phyloP scores from a whole-genome alignment of 306 rosid genomes.

The Mucuna pruriens region DNA sequence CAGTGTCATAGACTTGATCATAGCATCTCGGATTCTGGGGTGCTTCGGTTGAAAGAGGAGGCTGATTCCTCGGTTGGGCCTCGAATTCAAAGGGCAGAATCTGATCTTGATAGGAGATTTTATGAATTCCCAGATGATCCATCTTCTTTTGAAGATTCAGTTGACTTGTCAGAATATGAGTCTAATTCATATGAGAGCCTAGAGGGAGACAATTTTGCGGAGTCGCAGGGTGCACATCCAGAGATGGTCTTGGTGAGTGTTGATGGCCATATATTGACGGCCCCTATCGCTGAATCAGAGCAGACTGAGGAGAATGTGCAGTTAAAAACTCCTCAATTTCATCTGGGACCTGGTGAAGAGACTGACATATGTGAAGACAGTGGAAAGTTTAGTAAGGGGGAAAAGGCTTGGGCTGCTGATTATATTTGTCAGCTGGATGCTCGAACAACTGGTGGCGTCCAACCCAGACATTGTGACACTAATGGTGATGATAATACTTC shows the following conservation, averaged over 20 bases:
- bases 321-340: conserved; percentile 83
- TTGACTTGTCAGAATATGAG: conserved; percentile 67
- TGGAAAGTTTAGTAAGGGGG: conserved; percentile 60
- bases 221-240: conserved; percentile 64
- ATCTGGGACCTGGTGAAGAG: conserved; percentile 87
- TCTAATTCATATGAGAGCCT: conserved; percentile 59
- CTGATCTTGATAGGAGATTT: conserved; percentile 68
- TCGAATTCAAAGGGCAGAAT: conserved; percentile 55
- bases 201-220: conserved; percentile 61
- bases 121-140: conserved; percentile 74
- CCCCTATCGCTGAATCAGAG: conserved; percentile 84
- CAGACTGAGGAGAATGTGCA: conserved; percentile 67
- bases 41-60: conserved; percentile 53
- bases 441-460: conserved; percentile 45
- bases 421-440: conserved; percentile 59
- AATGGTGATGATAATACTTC: conserved; percentile 37
- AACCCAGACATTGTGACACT: conserved; percentile 14
- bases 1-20: conserved; percentile 70
- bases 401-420: conserved; percentile 77
- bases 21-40: conserved; percentile 66
- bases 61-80: conserved; percentile 32
- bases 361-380: conserved; percentile 72
- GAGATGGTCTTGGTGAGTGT: conserved; percentile 94
- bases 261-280: conserved; percentile 87
- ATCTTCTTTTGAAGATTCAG: conserved; percentile 68